phyloP scores from a whole-genome alignment of 129 eudicot genomes.

The Helichrysum umbraculigerum region DNA sequence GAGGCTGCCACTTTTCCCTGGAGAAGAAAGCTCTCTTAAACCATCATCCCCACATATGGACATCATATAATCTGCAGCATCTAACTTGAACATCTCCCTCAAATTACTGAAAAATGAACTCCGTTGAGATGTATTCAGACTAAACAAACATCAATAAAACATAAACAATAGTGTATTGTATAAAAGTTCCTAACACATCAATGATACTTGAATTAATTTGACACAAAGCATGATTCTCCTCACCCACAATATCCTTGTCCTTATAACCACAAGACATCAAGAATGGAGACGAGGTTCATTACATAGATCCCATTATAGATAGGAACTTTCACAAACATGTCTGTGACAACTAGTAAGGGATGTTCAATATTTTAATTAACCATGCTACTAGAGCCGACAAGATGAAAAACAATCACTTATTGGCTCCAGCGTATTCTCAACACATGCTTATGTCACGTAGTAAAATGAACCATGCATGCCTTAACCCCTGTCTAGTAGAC shows the following conservation, averaged over 20 bases:
- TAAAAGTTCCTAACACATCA: neutral
- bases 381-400: neutral
- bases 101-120: constrained; percentile 59
- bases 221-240: neutral
- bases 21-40: constrained; percentile 81
- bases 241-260: neutral
- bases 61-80: constrained; percentile 99
- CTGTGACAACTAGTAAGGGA: constrained; percentile 5
- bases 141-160: constrained; percentile 8
- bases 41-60: constrained; percentile 99
- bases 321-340: neutral
- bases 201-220: neutral
- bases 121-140: constrained; percentile 16
- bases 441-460: neutral
- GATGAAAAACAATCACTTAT: neutral
- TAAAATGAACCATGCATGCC: neutral
- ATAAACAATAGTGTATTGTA: constrained; percentile 7
- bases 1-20: constrained; percentile 97
- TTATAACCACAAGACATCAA: constrained; percentile 5
- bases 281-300: neutral
- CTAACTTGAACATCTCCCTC: constrained; percentile 94
- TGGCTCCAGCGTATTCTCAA: neutral
- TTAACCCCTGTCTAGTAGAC: neutral
- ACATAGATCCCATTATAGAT: neutral
- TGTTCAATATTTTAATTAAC: neutral